Percentiles rank a stretch among this genome's conserved stretches.
phyloP scores from a whole-genome alignment of 2,329 filamentous ascomycete species.

The Ploettnerulaceae sp. region DNA sequence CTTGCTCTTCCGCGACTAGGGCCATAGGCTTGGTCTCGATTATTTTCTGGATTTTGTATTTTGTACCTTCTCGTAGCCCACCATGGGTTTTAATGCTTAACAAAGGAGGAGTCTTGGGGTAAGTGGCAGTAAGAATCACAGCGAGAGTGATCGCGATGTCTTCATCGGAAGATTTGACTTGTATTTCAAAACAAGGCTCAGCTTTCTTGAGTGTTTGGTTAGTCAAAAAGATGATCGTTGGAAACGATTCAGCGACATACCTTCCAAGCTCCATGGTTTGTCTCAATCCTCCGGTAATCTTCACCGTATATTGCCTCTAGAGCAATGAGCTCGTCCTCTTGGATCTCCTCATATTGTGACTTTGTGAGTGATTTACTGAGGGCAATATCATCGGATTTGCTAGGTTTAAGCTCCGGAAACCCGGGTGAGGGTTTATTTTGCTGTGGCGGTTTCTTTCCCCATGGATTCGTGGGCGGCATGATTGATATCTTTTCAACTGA shows the following conservation, averaged over 20 bases:
- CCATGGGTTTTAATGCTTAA: slow-evolving; percentile 62
- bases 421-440: slow-evolving; percentile 35
- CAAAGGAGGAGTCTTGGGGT: slow-evolving; percentile 77
- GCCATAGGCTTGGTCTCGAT: slow-evolving; percentile 53
- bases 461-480: slow-evolving; percentile 34
- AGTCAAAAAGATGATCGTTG: neutral
- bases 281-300: slow-evolving; percentile 73
- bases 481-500: slow-evolving; percentile 19
- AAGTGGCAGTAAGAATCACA: slow-evolving; percentile 82
- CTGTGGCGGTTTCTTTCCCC: slow-evolving; percentile 32
- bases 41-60: slow-evolving; percentile 63
- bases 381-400: slow-evolving; percentile 33
- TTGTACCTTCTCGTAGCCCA: slow-evolving; percentile 63
- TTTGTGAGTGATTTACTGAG: slow-evolving; percentile 41
- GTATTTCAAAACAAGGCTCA: slow-evolving; percentile 77
- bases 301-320: slow-evolving; percentile 85
- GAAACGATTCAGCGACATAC: slow-evolving; percentile 43
- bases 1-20: slow-evolving; percentile 48
- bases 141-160: slow-evolving; percentile 67
- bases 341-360: slow-evolving; percentile 74
- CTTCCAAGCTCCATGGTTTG: slow-evolving; percentile 75
- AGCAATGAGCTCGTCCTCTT: slow-evolving; percentile 82
- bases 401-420: slow-evolving; percentile 26
- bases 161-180: slow-evolving; percentile 66
- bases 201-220: slow-evolving; percentile 52